Evolutionary conservation across 441 rosid genomes (phyloP), one percentile per base, ranked within the genome.

Genomic region (Sinapis alba): DNA sequence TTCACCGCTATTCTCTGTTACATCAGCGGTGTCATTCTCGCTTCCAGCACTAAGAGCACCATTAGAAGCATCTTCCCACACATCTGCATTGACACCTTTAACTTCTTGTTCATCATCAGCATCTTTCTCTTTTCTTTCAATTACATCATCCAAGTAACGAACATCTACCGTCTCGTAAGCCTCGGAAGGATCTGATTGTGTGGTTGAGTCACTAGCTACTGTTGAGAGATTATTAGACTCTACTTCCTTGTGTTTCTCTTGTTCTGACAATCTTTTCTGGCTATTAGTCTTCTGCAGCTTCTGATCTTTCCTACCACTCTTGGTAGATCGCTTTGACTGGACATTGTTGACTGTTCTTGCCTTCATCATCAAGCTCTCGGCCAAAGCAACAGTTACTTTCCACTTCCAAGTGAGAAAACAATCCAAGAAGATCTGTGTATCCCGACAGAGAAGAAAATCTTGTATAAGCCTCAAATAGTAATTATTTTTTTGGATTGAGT

Each of bases 61-160:
- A 67, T 84, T 85, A 4, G 88, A 86, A 63, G 85, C 83, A 80
- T 84, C 88, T 60, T 88, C 90, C 77, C 84, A 76, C 51, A 65
- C 79, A 43, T 84, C 84, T 54, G 58, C 79, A 69, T 23, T 71
- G 68, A 78, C 72, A 59, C 84, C 69, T 68, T 60, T 62, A 13
- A 11, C 36, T 68, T 68, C 74, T 24, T 75, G 60, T 21, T 53
- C 62, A 7, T 68, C 61, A 15, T 13, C 50, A 41, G 7, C 50
- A n/a, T 43, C 18, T n/a, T 51, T 69, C 57, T 60, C 68, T 0
- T 18, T 61, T 45, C 32, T 61, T 27, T 27, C 36, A 3, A 19
- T 9, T 57, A n/a, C 58, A 28, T 38, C 75, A 62, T 70, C 74
- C 66, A 76, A 64, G 76, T 70, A 76, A 58, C 72, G 72, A 58